Conservation (phyloP, 805 yeast genomes). For the Kockiozyma suomiensis region DNA sequence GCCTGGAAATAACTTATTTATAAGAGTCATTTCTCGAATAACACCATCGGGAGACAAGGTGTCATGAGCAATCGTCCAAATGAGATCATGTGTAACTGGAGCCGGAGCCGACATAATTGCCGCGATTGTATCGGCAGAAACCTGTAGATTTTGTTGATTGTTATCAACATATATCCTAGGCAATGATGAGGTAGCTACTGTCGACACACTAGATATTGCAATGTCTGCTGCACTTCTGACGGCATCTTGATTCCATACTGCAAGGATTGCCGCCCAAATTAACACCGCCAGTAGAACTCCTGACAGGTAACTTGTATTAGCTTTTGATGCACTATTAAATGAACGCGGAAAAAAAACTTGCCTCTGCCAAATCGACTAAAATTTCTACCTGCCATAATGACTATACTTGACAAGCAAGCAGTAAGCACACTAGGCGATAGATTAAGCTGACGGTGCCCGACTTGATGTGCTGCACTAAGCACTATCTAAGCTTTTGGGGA, state of each 20-base stretch:
- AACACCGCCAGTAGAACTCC: not conserved
- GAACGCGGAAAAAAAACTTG: not conserved
- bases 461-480: no score
- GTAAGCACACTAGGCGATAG: no score
- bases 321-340: not conserved
- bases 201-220: not conserved
- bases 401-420: no score
- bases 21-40: slow-evolving; percentile 42
- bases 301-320: not conserved
- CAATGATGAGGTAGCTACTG: not conserved
- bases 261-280: not conserved
- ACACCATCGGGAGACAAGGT: slow-evolving; percentile 43
- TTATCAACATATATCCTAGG: not conserved
- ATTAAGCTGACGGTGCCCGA: no score
- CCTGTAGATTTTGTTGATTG: slow-evolving; percentile 8
- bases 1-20: slow-evolving; percentile 55
- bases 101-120: not conserved
- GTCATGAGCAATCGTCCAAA: slow-evolving; percentile 7
- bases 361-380: not conserved
- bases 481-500: no score
- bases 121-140: not conserved
- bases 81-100: slow-evolving; percentile 3
- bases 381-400: not conserved
- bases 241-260: not conserved
- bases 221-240: not conserved